Base-by-base conservation (phyloP, 2,329 filamentous ascomycete genomes). In the Penicillium griseofulvum region DNA sequence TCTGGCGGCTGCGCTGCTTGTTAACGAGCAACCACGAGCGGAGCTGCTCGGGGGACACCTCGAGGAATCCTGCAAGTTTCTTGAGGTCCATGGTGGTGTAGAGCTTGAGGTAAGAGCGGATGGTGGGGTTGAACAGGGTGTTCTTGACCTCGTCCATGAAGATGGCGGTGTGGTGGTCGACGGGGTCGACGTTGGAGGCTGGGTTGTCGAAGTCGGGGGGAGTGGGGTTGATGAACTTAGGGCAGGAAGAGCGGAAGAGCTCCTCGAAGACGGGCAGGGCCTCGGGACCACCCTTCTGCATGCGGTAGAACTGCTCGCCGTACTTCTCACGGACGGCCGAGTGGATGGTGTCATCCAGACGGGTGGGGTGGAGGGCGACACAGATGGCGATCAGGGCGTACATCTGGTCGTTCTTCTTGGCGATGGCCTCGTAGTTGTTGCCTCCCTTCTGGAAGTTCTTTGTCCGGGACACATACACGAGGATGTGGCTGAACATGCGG, bases 331-430 rank as follows among this genome's bases (percentile, higher is more conserved):
- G 87, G 52, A 99, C 87, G 60, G 93, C 91, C 59, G 91, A 95
- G 86, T 99, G 94, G 80, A 99, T 97, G 73, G 93, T 97, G 82
- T 99, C 94, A 74, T 99, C 94, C 68, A 99, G 86, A 67, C 94
- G 87, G 54, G 93, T 97, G 56, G 94, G 94, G 79, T 96, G 90
- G 84, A 99, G 96, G 63, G 94, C 92, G 55, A 97, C 92, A 78
- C 94, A 99, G 80, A 99, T 97, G 76, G 94, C 93, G 68, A 99
- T 95, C 65, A 99, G 85, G 37, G 94, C 94, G 76, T 97, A 97
- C 93, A 99, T 97, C 83, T 99, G 94, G 77, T 99, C 94, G 78
- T 96, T 97, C 87, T 97, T 97, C 89, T 99, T 99, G 70, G 90
- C 92, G 78, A 97, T 97, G 61, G 91, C 95, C 77, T 99, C 94